Base-by-base conservation (phyloP, 345 rosid genomes). In the Moricandia moricandioides region DNA sequence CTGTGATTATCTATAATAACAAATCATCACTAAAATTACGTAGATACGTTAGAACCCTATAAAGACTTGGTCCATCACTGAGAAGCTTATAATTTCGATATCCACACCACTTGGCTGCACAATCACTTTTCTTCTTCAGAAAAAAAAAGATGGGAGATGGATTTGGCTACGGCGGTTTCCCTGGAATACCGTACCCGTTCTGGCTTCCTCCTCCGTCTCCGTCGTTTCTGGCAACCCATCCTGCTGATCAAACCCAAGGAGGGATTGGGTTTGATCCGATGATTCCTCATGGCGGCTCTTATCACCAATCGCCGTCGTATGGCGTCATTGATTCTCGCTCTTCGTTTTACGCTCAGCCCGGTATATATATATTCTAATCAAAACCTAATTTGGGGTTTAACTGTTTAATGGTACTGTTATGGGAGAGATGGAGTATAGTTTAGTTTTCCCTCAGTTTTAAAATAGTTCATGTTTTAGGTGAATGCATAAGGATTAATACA, bases 101-200 rank as follows among this genome's bases (percentile, higher is more conserved):
- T 8, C 21, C 18, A 62, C 49, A 54, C 17, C 63, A 69, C 79
- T 62, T 18, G 0, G 27, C 69, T 9, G 49, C 40, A 62, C 26
- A 8, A 17, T 29, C 45, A 76, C 75, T 18, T 16, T 27, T 37
- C 8, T 55, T 55, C 34, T n/a, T 18, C 63, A 3, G 8, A 4
- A 6, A 35, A 30, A 40, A 62, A 63, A 63, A 65, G 14, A 78
- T 78, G 78, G 43, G 70, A 47, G 78, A 67, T 61, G 74, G 78
- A 37, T 67, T 39, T 40, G 65, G 73, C 33, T 72, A 21, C 58
- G 58, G 69, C 30, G 65, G 69, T 65, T 77, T 34, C 76, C 34
- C 62, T 13, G 68, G 73, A 10, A 14, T 16, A 52, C 63, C 68
- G 34, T 60, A 27, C 56, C 80, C 76, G 43, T 71, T 12, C 12